Evolutionary conservation across 2,329 filamentous ascomycete species (phyloP).

Genomic region (Verticillium longisporum): DNA sequence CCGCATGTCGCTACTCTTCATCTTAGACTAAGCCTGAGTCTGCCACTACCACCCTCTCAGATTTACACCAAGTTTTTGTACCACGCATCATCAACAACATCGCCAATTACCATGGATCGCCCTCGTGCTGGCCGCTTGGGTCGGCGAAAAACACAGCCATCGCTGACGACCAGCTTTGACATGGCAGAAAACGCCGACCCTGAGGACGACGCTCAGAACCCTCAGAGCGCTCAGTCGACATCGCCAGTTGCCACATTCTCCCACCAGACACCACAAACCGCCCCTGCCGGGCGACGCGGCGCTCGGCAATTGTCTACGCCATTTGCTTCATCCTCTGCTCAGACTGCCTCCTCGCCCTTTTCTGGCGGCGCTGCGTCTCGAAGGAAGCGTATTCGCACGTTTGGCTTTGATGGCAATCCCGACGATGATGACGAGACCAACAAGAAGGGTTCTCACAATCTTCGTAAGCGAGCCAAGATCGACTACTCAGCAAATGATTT

Average conservation of each 20-base stretch:
- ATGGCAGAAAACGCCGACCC: constrained; percentile 14
- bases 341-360: neutral
- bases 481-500: constrained; percentile 51
- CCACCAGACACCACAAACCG: constrained; percentile 10
- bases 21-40: neutral
- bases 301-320: neutral
- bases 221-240: constrained; percentile 2
- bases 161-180: neutral
- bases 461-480: constrained; percentile 48
- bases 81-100: neutral
- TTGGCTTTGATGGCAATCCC: constrained; percentile 5
- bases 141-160: constrained; percentile 1
- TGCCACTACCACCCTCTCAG: neutral
- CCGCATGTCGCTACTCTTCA: neutral
- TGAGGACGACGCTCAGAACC: neutral
- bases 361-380: constrained; percentile 4
- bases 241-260: constrained; percentile 7
- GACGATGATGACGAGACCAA: constrained; percentile 43
- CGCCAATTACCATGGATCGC: constrained; percentile 1
- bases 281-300: constrained; percentile 8
- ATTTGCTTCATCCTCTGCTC: neutral
- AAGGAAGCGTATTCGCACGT: constrained; percentile 9
- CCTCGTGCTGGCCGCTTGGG: neutral
- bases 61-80: neutral
- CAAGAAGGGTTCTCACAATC: constrained; percentile 51